Evolutionary conservation across 2,329 filamentous ascomycete species (phyloP), one percentile per base, ranked within the genome.

Genomic region (Stagonosporopsis vannaccii): DNA sequence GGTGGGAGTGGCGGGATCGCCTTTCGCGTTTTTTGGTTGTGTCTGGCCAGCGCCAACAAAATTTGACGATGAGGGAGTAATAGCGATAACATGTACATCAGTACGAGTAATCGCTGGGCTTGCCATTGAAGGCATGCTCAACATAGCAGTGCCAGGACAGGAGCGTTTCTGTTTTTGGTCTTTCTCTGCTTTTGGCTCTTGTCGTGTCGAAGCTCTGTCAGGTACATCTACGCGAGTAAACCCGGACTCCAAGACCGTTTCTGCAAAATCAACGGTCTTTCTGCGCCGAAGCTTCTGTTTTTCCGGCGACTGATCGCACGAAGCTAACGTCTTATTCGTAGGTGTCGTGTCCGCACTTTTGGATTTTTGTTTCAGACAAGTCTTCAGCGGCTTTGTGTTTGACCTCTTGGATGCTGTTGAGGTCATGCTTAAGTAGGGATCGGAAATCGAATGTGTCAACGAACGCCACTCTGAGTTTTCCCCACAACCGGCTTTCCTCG

Each of bases 61-160:
- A 20, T 48, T 59, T 52, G 41, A 42, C 6, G 28, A 59, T 2
- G 62, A 60, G 5, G 69, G 69, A 15, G 70, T 51, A 30, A 70
- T 63, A 3, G 71, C 64, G 28, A 75, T 61, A 19, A 75, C 67
- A 50, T 76, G 73, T 3, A 76, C 72, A 54, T 74, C 72, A 1
- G 74, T 71, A 4, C 66, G 60, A 5, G 73, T 76, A 6, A 69
- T 51, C 6, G 70, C 72, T 20, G 71, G 59, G 28, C 65, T 62
- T 19, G 71, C 73, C 20, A 51, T 54, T 20, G 30, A 60, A 37
- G 71, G 63, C 48, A 70, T 75, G 7, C 40, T 41, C 19, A 32
- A 43, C 20, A 25, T 17, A 9, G 56, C 55, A 6, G 56, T 56
- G 13, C 50, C 57, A 5, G 60, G 63, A 48, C 42, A 69, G 6